Evolutionary conservation across 2,329 filamentous ascomycete species (phyloP).

Genomic region (Anthostomella pinea): DNA sequence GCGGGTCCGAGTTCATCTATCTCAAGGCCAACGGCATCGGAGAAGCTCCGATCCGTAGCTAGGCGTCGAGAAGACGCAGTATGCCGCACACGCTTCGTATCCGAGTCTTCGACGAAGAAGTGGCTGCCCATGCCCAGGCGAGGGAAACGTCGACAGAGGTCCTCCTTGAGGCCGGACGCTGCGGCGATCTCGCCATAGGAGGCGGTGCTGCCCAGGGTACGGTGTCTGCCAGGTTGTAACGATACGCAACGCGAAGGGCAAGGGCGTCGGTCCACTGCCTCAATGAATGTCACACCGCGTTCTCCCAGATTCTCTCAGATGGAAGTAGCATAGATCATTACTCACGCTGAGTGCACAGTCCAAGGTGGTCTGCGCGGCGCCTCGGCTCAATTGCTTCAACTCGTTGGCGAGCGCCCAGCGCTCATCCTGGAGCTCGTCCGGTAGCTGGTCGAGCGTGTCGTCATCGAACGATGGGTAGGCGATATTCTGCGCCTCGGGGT

Average conservation of each 20-base stretch:
- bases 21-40: slow-evolving; percentile 11
- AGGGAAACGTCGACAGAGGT: slow-evolving; percentile 9
- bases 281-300: slow-evolving; percentile 3
- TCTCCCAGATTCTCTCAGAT: slow-evolving; percentile 1
- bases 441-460: slow-evolving; percentile 13
- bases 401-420: slow-evolving; percentile 12
- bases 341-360: slow-evolving; percentile 10
- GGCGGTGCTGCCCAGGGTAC: slow-evolving; percentile 10
- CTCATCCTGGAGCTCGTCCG: slow-evolving; percentile 11
- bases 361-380: slow-evolving; percentile 6
- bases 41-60: slow-evolving; percentile 9
- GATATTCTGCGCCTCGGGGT: slow-evolving; percentile 12
- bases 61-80: slow-evolving; percentile 11
- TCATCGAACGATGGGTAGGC: slow-evolving; percentile 12
- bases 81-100: slow-evolving; percentile 9
- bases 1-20: slow-evolving; percentile 13
- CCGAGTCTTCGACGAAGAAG: slow-evolving; percentile 9
- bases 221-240: slow-evolving; percentile 11
- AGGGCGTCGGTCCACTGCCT: slow-evolving; percentile 10
- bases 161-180: slow-evolving; percentile 8
- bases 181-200: slow-evolving; percentile 13
- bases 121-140: slow-evolving; percentile 11
- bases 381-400: slow-evolving; percentile 12
- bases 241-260: slow-evolving; percentile 12
- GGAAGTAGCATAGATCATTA: slow-evolving; percentile 4